phyloP scores from a whole-genome alignment of 2,329 filamentous ascomycete genomes.

The Clathrospora elynae region DNA sequence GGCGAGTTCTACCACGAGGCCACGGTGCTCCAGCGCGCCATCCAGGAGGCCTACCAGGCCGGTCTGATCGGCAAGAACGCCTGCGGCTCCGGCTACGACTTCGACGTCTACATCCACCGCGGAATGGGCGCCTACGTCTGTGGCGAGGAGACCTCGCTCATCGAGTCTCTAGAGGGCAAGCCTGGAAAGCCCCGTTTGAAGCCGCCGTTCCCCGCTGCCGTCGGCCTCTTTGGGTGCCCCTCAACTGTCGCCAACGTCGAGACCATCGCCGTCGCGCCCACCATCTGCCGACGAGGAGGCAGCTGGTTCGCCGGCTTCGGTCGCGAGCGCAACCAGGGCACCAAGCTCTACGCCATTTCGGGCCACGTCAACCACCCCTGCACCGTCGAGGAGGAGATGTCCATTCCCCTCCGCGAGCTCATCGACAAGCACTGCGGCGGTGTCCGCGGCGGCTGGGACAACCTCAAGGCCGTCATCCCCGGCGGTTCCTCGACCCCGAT shows the following conservation, averaged over 20 bases:
- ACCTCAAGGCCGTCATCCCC: constrained; percentile 91
- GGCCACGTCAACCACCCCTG: constrained; percentile 98
- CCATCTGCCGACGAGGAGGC: constrained; percentile 89
- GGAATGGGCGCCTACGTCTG: constrained; percentile 98
- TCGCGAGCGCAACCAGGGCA: constrained; percentile 93
- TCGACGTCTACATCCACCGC: constrained; percentile 95
- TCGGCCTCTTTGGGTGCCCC: constrained; percentile 96
- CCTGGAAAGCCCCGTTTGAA: constrained; percentile 97
- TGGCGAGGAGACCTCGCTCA: constrained; percentile 96
- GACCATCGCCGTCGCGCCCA: constrained; percentile 92
- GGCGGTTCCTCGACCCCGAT: constrained; percentile 97
- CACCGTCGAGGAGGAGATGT: constrained; percentile 99
- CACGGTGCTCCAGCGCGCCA: constrained; percentile 87
- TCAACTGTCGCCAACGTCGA: constrained; percentile 98
- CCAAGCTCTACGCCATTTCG: constrained; percentile 98
- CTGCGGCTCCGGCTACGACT: constrained; percentile 95
- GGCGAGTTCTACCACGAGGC: constrained; percentile 98
- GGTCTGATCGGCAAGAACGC: constrained; percentile 98
- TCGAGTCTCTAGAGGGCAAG: constrained; percentile 98
- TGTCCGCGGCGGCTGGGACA: constrained; percentile 96
- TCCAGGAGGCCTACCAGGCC: constrained; percentile 95
- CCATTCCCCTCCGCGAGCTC: constrained; percentile 90
- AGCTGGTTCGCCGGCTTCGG: constrained; percentile 94
- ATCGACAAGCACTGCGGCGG: constrained; percentile 99
- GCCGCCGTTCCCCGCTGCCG: constrained; percentile 96